Percentiles rank a stretch among this genome's conserved stretches.
Conservation (phyloP, 345 rosid species). For the Brassica cretica region DNA sequence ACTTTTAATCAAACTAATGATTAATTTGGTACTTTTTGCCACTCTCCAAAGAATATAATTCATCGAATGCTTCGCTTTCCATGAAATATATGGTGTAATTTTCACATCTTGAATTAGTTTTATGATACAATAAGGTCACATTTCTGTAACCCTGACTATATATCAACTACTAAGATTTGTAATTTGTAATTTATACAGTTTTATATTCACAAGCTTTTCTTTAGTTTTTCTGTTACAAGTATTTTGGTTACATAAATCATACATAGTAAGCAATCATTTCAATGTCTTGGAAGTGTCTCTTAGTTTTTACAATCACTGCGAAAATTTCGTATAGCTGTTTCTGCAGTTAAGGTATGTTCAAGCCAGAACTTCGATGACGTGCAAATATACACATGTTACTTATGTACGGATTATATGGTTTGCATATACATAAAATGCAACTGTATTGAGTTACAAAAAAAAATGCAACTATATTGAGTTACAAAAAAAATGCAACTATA, state of each 20-base stretch:
- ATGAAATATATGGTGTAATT: slow-evolving; percentile 1
- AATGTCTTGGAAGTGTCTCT: not conserved
- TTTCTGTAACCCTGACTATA: not conserved
- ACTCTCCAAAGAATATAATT: slow-evolving; percentile 14
- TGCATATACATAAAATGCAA: slow-evolving; percentile 3
- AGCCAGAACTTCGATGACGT: not conserved
- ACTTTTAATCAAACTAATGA: slow-evolving; percentile 33
- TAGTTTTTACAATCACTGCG: not conserved
- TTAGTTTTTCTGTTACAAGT: not conserved
- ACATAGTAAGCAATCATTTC: not conserved
- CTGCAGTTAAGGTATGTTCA: not conserved
- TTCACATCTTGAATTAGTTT: slow-evolving; percentile 2
- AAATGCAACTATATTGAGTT: slow-evolving; percentile 21
- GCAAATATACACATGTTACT: not conserved
- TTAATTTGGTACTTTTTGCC: slow-evolving; percentile 3
- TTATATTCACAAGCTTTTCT: not conserved
- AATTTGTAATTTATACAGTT: not conserved
- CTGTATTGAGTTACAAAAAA: not conserved
- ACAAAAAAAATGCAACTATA: slow-evolving; percentile 20
- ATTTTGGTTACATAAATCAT: not conserved
- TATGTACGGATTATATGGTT: not conserved
- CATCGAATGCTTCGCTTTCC: not conserved
- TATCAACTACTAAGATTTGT: not conserved
- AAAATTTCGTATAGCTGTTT: not conserved
- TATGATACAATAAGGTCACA: not conserved